Conservation (phyloP, 148 eudicot species). For the Polygonum maritimum region DNA sequence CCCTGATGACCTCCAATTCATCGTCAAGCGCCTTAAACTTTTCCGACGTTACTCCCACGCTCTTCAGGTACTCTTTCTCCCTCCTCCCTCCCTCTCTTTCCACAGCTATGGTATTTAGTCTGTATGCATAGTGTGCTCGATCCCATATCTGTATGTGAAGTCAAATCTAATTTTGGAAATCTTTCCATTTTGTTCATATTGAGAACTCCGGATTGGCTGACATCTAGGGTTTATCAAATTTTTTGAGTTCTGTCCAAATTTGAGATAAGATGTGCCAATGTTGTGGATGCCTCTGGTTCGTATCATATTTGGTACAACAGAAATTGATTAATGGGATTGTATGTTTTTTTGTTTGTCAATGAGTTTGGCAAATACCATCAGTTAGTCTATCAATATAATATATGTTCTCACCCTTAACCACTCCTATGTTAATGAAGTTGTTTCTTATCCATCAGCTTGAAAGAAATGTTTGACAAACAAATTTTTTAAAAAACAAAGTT, state of each 20-base stretch:
- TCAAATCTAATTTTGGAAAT: not conserved
- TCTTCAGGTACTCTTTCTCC: conserved; percentile 25
- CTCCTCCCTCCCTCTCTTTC: not conserved
- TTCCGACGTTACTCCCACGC: conserved; percentile 29
- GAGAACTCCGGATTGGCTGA: not conserved
- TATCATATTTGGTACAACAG: not conserved
- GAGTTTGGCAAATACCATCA: too few relatives aligned
- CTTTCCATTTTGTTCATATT: not conserved
- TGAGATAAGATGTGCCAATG: not conserved
- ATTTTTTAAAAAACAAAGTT: not conserved
- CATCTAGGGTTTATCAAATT: too few relatives aligned
- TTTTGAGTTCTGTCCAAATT: too few relatives aligned
- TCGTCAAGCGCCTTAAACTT: conserved; percentile 20
- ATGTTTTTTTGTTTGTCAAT: not conserved
- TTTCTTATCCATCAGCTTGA: not conserved
- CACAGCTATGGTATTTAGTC: not conserved
- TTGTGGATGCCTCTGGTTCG: not conserved
- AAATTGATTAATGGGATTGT: not conserved
- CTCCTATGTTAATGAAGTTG: not conserved
- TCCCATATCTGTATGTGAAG: not conserved
- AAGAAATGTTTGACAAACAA: not conserved
- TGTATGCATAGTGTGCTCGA: not conserved
- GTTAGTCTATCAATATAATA: not conserved
- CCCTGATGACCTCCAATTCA: conserved; percentile 5
- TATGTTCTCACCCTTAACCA: not conserved